Evolutionary conservation across 768 basidiomycete genomes (phyloP), one percentile per base, ranked within the genome.

Genomic region (Trichaptum fuscoviolaceum): DNA sequence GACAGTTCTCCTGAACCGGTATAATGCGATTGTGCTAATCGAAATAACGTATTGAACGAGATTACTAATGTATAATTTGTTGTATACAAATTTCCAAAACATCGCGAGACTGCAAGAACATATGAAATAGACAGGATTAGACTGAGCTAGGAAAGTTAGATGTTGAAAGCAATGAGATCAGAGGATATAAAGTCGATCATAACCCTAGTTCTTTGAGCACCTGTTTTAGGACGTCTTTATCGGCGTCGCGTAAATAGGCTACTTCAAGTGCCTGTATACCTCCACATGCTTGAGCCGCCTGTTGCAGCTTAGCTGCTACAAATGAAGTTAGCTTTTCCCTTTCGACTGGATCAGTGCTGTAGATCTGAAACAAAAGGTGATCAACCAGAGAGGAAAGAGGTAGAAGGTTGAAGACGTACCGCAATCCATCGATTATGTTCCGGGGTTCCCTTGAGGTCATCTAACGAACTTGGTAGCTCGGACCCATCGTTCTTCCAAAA

Each of bases 351-450:
- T 96, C 94, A 26, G 76, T 80, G 15, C 90, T 82, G 67, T 85
- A 87, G 15, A 89, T 73, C 94, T 96, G 71, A 12, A 63, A n/a
- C 18, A 65, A 65, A 35, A 35, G 35, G 25, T 66, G 26, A 23
- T 60, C 25, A 35, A 35, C 63, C 62, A 68, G 67, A 24, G 27
- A 35, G 35, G 8, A 35, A 24, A 23, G 24, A 64, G 64, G 35
- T 17, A 64, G 17, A 66, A 4, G 30, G 27, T 26, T 59, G 61
- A 57, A 70, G 2, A 77, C 84, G 36, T 74, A 95, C 94, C 66
- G 79, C 77, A 78, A 87, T 85, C 58, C 92, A 85, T 35, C 94
- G 89, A n/a, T 82, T 77, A 69, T 89, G 89, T 74, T 96, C 94
- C 7, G 85, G 79, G 1, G 91, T 93, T 8, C 83, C 88, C 74